Conservation (phyloP, 208 protist genomes). For the Porcisia hertigi region DNA sequence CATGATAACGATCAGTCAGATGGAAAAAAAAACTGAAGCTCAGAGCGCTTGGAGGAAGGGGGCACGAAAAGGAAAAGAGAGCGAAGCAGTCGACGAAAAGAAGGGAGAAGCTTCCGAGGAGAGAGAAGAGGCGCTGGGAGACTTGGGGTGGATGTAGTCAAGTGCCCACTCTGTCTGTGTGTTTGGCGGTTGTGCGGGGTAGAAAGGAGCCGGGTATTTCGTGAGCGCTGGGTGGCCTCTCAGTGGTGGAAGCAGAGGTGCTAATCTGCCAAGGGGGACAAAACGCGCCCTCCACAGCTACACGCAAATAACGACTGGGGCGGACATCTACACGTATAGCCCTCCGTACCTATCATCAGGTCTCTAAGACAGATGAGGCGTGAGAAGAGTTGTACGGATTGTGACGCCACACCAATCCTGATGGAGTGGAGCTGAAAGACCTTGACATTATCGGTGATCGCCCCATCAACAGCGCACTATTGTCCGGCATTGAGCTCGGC, state of each 20-base stretch:
- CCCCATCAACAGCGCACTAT: slow-evolving; percentile 23
- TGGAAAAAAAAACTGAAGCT: background rate
- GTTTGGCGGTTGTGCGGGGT: background rate
- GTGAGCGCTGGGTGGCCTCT: background rate
- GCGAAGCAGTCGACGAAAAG: too few species aligned
- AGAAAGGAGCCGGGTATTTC: background rate
- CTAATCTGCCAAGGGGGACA: background rate
- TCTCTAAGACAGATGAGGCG: slow-evolving; percentile 71
- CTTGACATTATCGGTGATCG: slow-evolving; percentile 51
- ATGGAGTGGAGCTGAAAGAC: slow-evolving; percentile 69
- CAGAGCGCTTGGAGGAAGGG: background rate
- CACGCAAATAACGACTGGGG: background rate
- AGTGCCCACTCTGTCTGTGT: background rate
- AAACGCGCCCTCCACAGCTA: background rate
- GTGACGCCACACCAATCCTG: slow-evolving; percentile 75
- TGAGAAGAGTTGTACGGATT: slow-evolving; percentile 73
- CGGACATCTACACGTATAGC: background rate
- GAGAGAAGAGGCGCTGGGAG: background rate
- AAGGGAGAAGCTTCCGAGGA: too few species aligned
- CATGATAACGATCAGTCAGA: background rate
- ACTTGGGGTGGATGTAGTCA: background rate
- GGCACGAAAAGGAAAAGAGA: too few species aligned
- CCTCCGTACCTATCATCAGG: slow-evolving; percentile 19
- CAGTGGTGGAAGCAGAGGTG: background rate
- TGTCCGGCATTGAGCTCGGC: slow-evolving; percentile 28